A percentile compares a stretch with the other conserved stretches of the same genome.
Conservation (phyloP, 192 early-diverging fungal species). For the Coemansia sp. region DNA sequence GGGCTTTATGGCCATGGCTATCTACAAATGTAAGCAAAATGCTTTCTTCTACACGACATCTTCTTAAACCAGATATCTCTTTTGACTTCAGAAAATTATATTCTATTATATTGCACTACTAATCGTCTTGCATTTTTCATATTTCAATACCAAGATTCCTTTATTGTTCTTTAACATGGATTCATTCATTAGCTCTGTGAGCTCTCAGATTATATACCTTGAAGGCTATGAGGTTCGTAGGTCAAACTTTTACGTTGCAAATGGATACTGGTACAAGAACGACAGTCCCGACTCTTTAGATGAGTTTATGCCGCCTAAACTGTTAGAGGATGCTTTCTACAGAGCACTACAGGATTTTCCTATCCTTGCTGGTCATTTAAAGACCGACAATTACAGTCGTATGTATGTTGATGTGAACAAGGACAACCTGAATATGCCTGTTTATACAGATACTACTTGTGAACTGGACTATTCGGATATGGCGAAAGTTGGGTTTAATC, state of each 20-base stretch:
- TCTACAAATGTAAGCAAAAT: no score
- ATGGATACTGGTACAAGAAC: conserved; percentile 20
- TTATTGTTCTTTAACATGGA: conserved; percentile 6
- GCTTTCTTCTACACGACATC: no score
- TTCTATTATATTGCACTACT: no score
- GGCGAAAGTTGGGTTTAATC: conserved; percentile 4
- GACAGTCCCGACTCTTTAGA: not conserved
- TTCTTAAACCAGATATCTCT: no score
- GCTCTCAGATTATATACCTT: conserved; percentile 10
- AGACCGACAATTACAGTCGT: not conserved
- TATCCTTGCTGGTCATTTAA: conserved; percentile 16
- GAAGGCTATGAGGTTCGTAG: conserved; percentile 7
- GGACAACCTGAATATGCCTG: conserved; percentile 34
- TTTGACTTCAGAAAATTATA: no score
- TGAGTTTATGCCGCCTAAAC: conserved; percentile 18
- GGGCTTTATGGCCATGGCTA: no score
- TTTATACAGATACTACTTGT: conserved; percentile 15
- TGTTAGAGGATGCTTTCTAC: conserved; percentile 19
- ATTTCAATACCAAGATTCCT: no score
- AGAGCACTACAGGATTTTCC: conserved; percentile 23
- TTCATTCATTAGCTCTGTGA: not conserved
- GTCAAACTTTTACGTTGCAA: conserved; percentile 7
- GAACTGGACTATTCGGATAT: not conserved
- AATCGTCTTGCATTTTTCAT: no score
- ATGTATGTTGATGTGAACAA: conserved; percentile 9